Conservation (phyloP, 2,329 filamentous ascomycete species). For the Fusarium buharicum region DNA sequence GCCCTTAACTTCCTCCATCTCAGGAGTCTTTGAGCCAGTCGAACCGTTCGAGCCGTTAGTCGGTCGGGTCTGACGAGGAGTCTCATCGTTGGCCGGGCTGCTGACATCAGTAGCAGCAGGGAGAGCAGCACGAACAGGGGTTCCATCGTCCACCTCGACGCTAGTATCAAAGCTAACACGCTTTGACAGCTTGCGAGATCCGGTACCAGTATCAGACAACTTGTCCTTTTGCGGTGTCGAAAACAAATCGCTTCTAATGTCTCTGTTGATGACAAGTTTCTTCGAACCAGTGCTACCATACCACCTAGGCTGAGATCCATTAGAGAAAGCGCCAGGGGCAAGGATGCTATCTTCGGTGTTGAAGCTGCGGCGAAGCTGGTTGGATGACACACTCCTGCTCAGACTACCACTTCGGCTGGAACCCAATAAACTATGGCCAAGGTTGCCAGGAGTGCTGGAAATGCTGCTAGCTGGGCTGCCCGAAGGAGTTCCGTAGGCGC, state of each 20-base stretch:
- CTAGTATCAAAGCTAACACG: slow-evolving; percentile 90
- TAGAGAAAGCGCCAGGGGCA: slow-evolving; percentile 84
- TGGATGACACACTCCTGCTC: slow-evolving; percentile 88
- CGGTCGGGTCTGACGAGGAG: slow-evolving; percentile 62
- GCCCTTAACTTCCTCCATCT: slow-evolving; percentile 77
- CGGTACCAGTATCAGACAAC: slow-evolving; percentile 52
- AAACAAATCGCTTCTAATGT: slow-evolving; percentile 79
- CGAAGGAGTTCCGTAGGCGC: slow-evolving; percentile 84
- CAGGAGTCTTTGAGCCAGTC: slow-evolving; percentile 58
- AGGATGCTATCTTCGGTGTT: slow-evolving; percentile 87
- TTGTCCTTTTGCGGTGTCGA: slow-evolving; percentile 68
- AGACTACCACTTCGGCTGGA: slow-evolving; percentile 77
- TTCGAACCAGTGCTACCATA: slow-evolving; percentile 80
- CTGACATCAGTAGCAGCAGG: slow-evolving; percentile 50
- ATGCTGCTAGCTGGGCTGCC: slow-evolving; percentile 73
- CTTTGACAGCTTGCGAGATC: slow-evolving; percentile 74
- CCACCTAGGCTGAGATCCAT: slow-evolving; percentile 70
- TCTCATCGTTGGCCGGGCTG: slow-evolving; percentile 50
- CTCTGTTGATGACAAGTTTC: slow-evolving; percentile 91
- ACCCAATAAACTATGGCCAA: slow-evolving; percentile 72
- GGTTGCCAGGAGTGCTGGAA: slow-evolving; percentile 72
- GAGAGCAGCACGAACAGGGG: slow-evolving; percentile 50
- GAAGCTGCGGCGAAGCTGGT: slow-evolving; percentile 83
- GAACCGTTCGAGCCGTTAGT: slow-evolving; percentile 52
- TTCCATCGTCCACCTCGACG: slow-evolving; percentile 52